Evolutionary conservation across 192 early-diverging fungal species (phyloP), one percentile per base, ranked within the genome.

Genomic region (Geranomyces michiganensis): DNA sequence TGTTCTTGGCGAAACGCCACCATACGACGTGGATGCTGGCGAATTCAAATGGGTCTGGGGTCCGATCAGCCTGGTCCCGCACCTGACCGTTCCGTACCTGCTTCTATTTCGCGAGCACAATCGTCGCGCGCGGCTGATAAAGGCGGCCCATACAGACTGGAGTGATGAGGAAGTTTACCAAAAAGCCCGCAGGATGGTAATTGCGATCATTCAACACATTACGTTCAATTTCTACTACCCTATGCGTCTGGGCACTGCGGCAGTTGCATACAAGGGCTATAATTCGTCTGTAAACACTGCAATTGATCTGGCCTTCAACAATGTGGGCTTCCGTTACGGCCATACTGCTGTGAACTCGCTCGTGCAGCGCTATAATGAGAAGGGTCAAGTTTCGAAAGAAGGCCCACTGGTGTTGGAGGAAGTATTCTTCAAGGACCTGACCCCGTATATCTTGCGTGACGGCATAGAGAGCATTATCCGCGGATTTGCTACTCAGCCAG

Each of bases 71-170:
- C 51, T 53, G 7, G 24, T 26, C 3, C 31, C 62, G 72, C 68
- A 69, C 53, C 56, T 70, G 49, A 45, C 56, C 53, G 58, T 65
- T 22, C 45, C 47, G n/a, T 72, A 65, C 43, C 36, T 73, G 26
- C 63, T 68, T 13, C 65, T 68, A 4, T 53, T 74, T 46, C 79
- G 81, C 43, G 81, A 82, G 26, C 81, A 82, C 68, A 82, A 82
- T 44, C 65, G 81, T 22, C 67, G 75, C 8, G 81, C 81, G 22
- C 21, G 73, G 30, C 48, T 69, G 12, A 36, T 81, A 19, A 12
- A 19, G 13, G 51, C 46, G n/a, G 32, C 30, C 15, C 32, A 78
- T 55, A 68, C 75, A 36, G 46, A 56, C 21, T 78, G 72, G 76
- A 51, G 14, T 13, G 74, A 75, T 47, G 81, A 79, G 21, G 32